phyloP scores from a whole-genome alignment of 352 stramenopile genomes.

The Nothophytophthora sp. region DNA sequence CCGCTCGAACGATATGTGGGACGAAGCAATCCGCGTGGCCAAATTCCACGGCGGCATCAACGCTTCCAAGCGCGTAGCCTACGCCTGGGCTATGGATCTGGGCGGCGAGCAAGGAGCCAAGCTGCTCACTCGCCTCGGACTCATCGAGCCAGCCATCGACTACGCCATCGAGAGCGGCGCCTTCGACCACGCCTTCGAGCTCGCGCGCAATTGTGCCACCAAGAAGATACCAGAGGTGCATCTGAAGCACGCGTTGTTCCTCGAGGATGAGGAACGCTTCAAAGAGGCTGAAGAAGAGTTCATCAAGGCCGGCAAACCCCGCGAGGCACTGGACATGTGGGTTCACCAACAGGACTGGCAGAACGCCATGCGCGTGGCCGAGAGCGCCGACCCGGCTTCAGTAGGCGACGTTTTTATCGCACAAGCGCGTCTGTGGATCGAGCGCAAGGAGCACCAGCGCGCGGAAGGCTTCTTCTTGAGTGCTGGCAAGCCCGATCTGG shows the following conservation, averaged over 20 bases:
- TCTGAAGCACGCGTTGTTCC: constrained; percentile 92
- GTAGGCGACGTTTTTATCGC: constrained; percentile 92
- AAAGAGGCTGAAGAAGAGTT: constrained; percentile 93
- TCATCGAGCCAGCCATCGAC: constrained; percentile 94
- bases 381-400: constrained; percentile 87
- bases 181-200: constrained; percentile 94
- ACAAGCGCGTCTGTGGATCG: constrained; percentile 86
- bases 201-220: constrained; percentile 80
- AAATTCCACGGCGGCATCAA: constrained; percentile 93
- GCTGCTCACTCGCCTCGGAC: constrained; percentile 88
- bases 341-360: constrained; percentile 94
- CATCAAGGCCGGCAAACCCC: constrained; percentile 91
- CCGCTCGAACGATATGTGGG: constrained; percentile 93
- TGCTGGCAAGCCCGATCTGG: constrained; percentile 90
- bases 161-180: constrained; percentile 92
- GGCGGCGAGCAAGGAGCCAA: constrained; percentile 91
- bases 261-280: constrained; percentile 94
- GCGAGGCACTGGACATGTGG: constrained; percentile 97
- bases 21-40: constrained; percentile 94
- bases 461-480: constrained; percentile 92
- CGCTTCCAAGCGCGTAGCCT: constrained; percentile 93
- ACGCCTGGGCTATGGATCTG: constrained; percentile 92
- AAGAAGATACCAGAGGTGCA: constrained; percentile 93
- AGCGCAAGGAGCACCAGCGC: constrained; percentile 82
- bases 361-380: constrained; percentile 91